Evolutionary conservation across 176 grass and related monocot genomes (phyloP), one percentile per base, ranked within the genome.

Genomic region (Oryza meyeriana): DNA sequence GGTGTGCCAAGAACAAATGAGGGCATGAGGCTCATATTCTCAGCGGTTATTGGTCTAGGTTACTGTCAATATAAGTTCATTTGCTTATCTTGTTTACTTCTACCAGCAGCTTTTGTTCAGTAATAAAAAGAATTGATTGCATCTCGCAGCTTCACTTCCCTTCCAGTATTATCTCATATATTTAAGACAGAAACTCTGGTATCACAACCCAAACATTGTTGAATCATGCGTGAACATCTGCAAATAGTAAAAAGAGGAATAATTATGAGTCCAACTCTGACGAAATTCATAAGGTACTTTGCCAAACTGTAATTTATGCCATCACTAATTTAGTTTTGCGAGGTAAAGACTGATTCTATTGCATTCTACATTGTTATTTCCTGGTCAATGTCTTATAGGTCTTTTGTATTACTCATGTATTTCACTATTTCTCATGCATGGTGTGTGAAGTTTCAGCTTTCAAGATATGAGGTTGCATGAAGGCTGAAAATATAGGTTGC

Each of bases 171-270:
- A 88, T 97, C 67, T 94, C 94, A 25, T 97, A 92, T 45, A 90
- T 88, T 82, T 89, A 94, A 88, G 92, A 97, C 66, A 90, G 80
- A 79, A 87, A 97, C 81, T 94, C 92, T 81, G 94, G 94, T 67
- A 84, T 97, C 71, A 94, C 89, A 82, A 97, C 87, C 11, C 94
- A 97, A 74, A 94, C 91, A 79, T 82, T 94, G 70, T 61, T 97
- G 81, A 92, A 94, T 69, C 94, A 94, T 64, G 91, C 94, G 26
- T 94, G 82, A 89, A 81, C 85, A 25, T 94, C 87, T 66, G 87
- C 91, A 58, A 97, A 92, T 79, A 96, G 64, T 82, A 87, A 66
- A 59, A 90, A 92, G 64, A 91, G 75, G 79, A 89, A 92, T 62
- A 93, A 14, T 81, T 83, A 89, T 80, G 74, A 83, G 70, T 86